Conservation (phyloP, 345 rosid genomes). For the Corchorus capsularis region DNA sequence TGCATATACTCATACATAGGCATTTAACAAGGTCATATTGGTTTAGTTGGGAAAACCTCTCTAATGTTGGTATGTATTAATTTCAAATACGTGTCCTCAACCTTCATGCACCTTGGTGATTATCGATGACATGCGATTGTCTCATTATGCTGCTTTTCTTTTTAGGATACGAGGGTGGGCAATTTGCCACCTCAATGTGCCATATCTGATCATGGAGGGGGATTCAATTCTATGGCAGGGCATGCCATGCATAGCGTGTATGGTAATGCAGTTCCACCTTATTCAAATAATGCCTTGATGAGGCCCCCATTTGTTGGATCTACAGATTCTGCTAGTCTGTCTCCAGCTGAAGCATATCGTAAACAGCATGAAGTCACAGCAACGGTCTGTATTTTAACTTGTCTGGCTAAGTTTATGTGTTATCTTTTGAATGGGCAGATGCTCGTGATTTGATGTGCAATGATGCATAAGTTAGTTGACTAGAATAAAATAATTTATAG, state of each 20-base stretch:
- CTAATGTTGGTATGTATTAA: too few relatives aligned
- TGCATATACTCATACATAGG: neutral
- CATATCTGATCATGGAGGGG: conserved; percentile 46
- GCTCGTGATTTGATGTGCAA: neutral
- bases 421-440: neutral
- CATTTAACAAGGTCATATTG: neutral
- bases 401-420: neutral
- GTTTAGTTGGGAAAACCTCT: conserved; percentile 1
- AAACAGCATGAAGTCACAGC: conserved; percentile 89
- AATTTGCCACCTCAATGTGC: conserved; percentile 47
- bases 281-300: conserved; percentile 46
- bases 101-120: neutral
- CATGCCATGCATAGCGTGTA: conserved; percentile 50
- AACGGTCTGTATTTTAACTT: conserved; percentile 51
- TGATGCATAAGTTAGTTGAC: neutral
- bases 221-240: conserved; percentile 49
- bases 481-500: neutral
- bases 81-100: neutral
- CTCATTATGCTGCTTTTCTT: neutral
- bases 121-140: conserved; percentile 7
- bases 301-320: conserved; percentile 54
- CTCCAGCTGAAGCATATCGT: conserved; percentile 73
- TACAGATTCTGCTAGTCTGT: conserved; percentile 46
- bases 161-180: conserved; percentile 62
- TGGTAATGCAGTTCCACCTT: conserved; percentile 50